Conservation (phyloP, 2,329 filamentous ascomycete species). For the Aspergillus pseudotamarii region DNA sequence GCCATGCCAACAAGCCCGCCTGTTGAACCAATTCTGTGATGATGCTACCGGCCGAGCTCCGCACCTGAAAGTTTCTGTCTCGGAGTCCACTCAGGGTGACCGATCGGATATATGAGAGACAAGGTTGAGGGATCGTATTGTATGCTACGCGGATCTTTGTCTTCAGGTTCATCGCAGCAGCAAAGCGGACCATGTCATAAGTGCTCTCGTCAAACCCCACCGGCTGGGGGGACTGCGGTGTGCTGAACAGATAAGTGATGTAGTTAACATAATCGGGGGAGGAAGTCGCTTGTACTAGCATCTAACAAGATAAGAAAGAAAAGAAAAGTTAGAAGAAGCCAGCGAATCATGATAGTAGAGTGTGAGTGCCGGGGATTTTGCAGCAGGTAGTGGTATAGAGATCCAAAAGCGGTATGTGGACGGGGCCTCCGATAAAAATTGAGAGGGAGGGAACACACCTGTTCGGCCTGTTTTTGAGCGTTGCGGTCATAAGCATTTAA, state of each 20-base stretch:
- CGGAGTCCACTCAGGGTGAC: conserved; percentile 77
- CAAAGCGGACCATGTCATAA: conserved; percentile 77
- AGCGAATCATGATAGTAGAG: conserved; percentile 20
- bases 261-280: conserved; percentile 98
- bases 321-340: conserved; percentile 5
- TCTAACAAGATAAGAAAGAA: conserved; percentile 56
- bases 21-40: conserved; percentile 87
- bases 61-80: conserved; percentile 79
- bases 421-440: conserved; percentile 8
- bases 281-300: conserved; percentile 85
- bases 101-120: conserved; percentile 75
- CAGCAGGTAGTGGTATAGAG: conserved; percentile 3
- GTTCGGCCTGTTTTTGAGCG: conserved; percentile 86
- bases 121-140: conserved; percentile 73
- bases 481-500: conserved; percentile 78
- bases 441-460: conserved; percentile 59
- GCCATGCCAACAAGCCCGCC: conserved; percentile 87
- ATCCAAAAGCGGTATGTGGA: conserved; percentile 1
- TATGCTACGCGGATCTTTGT: conserved; percentile 81
- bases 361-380: neutral
- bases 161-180: conserved; percentile 92
- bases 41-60: conserved; percentile 87
- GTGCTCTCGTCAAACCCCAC: conserved; percentile 61
- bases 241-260: conserved; percentile 86
- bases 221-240: conserved; percentile 59